Evolutionary conservation across 75 land plant genomes (phyloP), one percentile per base, ranked within the genome.

Genomic region (Selaginella moellendorffii): DNA sequence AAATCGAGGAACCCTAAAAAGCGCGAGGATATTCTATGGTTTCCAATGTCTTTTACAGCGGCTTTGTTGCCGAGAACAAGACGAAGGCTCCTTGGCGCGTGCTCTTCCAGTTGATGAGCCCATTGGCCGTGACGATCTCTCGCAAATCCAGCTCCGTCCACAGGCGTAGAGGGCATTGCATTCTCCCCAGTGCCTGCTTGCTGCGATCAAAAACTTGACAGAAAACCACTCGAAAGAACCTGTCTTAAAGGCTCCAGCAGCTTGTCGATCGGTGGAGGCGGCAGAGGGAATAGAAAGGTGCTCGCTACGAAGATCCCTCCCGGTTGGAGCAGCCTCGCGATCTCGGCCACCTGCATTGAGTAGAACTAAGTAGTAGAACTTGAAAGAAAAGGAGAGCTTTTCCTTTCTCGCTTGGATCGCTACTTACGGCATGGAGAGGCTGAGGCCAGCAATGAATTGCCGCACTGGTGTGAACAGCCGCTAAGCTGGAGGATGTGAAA

Each of bases 391-490:
- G n/a, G n/a, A n/a, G n/a, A n/a, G n/a, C n/a, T n/a, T n/a, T n/a
- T n/a, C n/a, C n/a, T n/a, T n/a, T n/a, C n/a, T n/a, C n/a, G n/a
- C n/a, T n/a, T n/a, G 19, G 54, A 31, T 14, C 51, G 28, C 28
- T 63, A 28, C 83, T 72, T 72, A 88, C 90, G 51, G 69, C 93
- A 64, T 73, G 24, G 62, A 83, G 76, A 21, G 86, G 90, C 31
- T 82, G 80, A 61, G 93, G 97, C 97, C 97, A 90, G 64, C 88
- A 90, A 74, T 87, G 97, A 14, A 90, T 62, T 28, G 97, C 97
- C 63, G 97, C 97, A 66, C 97, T 91, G 17, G 97, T 88, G 84
- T 90, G 93, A 29, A 90, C 83, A 22, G 93, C 97, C 70, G 88
- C 88, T 28, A 90, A 53, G 2, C 85, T 79, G 29, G 69, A 65